A percentile compares a stretch with the other conserved stretches of the same genome.
Conservation (phyloP, 2,329 filamentous ascomycete genomes). For the Fusarium pilosicola region DNA sequence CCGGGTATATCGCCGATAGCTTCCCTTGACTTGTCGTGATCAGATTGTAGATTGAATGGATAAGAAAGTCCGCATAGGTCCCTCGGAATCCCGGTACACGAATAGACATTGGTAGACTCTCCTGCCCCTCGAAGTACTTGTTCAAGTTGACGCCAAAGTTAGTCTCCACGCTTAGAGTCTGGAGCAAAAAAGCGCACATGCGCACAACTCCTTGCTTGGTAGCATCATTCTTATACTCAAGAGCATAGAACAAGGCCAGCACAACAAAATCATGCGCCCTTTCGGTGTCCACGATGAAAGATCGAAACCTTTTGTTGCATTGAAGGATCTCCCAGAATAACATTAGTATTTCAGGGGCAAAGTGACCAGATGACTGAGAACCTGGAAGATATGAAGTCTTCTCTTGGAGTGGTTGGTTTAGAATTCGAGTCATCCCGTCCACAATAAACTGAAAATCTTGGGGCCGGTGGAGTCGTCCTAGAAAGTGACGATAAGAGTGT, state of each 20-base stretch:
- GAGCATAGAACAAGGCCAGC: constrained; percentile 88
- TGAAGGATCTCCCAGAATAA: constrained; percentile 97
- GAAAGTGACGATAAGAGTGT: constrained; percentile 93
- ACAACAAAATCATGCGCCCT: constrained; percentile 93
- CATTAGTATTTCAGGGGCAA: constrained; percentile 95
- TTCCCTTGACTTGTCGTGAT: constrained; percentile 93
- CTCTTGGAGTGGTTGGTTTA: constrained; percentile 92
- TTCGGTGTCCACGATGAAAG: constrained; percentile 96
- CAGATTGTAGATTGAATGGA: constrained; percentile 92
- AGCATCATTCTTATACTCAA: constrained; percentile 86
- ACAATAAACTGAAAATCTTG: constrained; percentile 98
- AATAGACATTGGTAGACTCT: constrained; percentile 84
- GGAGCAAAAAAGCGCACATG: constrained; percentile 97
- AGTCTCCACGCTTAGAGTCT: constrained; percentile 92
- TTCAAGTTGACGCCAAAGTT: constrained; percentile 92
- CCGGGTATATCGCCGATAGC: constrained; percentile 90
- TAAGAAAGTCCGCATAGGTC: constrained; percentile 91
- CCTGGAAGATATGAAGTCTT: constrained; percentile 90
- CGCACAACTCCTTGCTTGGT: constrained; percentile 91
- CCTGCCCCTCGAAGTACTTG: constrained; percentile 86
- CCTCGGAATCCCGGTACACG: constrained; percentile 86
- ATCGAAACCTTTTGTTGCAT: constrained; percentile 96
- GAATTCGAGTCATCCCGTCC: constrained; percentile 90
- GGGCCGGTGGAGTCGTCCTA: constrained; percentile 87
- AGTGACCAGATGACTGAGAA: constrained; percentile 80